phyloP scores from a whole-genome alignment of 1,284 basidiomycete species.

The Inonotus hispidus region DNA sequence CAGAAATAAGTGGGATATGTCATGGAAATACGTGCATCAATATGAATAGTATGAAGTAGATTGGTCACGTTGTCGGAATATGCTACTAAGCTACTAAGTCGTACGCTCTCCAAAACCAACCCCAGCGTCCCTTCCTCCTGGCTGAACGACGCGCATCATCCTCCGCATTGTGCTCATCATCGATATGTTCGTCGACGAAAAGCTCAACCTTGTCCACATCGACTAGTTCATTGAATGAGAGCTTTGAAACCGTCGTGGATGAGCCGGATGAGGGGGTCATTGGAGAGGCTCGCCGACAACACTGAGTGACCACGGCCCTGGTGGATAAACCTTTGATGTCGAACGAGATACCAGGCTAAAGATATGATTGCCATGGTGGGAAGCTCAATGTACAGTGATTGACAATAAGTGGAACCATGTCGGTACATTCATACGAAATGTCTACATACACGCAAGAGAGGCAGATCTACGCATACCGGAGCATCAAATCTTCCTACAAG shows the following conservation, averaged over 20 bases:
- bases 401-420: too few relatives aligned
- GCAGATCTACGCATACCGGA: too few relatives aligned
- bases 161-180: constrained; percentile 16
- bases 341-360: constrained; percentile 44
- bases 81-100: constrained; percentile 16
- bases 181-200: constrained; percentile 16
- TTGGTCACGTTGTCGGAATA: too few relatives aligned
- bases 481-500: too few relatives aligned
- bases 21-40: too few relatives aligned
- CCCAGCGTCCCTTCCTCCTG: constrained; percentile 13
- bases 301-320: neutral
- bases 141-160: constrained; percentile 15
- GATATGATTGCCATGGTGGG: constrained; percentile 65
- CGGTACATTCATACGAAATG: too few relatives aligned
- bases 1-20: too few relatives aligned
- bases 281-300: too few relatives aligned
- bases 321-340: neutral
- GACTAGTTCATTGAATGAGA: neutral
- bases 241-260: neutral
- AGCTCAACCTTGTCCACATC: constrained; percentile 19
- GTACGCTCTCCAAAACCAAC: constrained; percentile 19
- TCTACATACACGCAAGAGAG: too few relatives aligned
- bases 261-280: neutral
- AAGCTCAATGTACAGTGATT: constrained; percentile 72
- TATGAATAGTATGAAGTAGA: too few relatives aligned